These are phyloP conservation scores for Kluyveromyces nonfermentans DNA, from an alignment of 805 yeast genomes.

Conservation along the genomic window DNA sequence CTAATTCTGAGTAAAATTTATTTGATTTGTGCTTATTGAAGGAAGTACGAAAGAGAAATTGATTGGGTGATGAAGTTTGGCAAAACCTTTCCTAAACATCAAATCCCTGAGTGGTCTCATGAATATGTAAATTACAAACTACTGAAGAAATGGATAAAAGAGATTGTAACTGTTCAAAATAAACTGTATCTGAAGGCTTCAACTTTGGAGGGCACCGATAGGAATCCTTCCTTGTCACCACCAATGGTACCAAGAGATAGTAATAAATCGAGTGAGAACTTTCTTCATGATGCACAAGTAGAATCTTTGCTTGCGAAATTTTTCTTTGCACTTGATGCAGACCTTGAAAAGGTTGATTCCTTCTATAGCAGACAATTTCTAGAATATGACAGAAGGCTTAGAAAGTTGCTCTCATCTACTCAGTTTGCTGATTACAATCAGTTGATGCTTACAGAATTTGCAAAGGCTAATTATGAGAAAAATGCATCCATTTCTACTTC, in stretches of 20 bases:
- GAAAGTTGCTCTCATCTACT: conserved; percentile 34
- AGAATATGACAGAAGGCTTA: conserved; percentile 67
- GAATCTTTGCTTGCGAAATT: conserved; percentile 49
- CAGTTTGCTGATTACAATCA: conserved; percentile 14
- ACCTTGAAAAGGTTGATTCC: conserved; percentile 70
- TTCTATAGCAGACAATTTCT: conserved; percentile 64
- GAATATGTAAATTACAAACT: conserved; percentile 79
- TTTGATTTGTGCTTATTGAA: not conserved
- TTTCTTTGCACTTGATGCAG: conserved; percentile 69
- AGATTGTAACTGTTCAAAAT: conserved; percentile 39
- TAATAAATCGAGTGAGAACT: conserved; percentile 7
- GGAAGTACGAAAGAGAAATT: not conserved
- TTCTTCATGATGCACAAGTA: conserved; percentile 34
- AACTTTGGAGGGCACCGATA: not conserved
- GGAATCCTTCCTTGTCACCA: conserved; percentile 4
- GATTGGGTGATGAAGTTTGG: conserved; percentile 61
- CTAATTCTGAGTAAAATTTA: too few relatives aligned
- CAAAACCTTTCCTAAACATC: conserved; percentile 69
- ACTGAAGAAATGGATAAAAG: conserved; percentile 49
- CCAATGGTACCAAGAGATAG: conserved; percentile 11
- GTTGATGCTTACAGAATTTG: not conserved
- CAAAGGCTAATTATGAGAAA: not conserved
- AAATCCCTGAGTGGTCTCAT: conserved; percentile 87
- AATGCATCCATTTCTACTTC: conserved; percentile 2
- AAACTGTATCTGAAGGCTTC: conserved; percentile 19